Percentiles rank a stretch among this genome's conserved stretches.
phyloP scores from a whole-genome alignment of 495 filamentous ascomycete genomes.

The Pseudomonodictys pantanalensis region DNA sequence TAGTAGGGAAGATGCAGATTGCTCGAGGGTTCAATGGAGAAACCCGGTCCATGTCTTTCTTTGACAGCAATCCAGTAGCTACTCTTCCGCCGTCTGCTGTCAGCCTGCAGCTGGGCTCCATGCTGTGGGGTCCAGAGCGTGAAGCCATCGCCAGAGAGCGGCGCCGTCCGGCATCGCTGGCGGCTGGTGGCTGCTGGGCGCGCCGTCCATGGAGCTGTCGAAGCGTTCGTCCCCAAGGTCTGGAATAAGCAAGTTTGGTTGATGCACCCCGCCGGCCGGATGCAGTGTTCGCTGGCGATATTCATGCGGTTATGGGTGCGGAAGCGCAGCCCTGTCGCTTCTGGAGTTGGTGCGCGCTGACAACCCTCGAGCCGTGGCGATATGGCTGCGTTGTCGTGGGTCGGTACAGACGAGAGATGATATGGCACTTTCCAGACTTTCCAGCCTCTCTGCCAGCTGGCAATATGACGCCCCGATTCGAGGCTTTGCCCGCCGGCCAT shows the following conservation, averaged over 20 bases:
- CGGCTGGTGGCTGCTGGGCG: constrained; percentile 4
- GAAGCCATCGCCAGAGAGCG: constrained; percentile 9
- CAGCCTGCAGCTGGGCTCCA: neutral
- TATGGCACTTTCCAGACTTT: too few species aligned
- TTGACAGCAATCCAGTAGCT: too few species aligned
- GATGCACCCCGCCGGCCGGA: constrained; percentile 11
- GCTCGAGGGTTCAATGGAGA: neutral
- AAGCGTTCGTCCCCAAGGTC: neutral
- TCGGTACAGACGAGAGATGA: neutral
- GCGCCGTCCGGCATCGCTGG: constrained; percentile 12
- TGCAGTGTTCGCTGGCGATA: constrained; percentile 14
- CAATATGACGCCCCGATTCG: constrained; percentile 26
- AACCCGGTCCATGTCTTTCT: too few species aligned
- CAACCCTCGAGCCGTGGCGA: constrained; percentile 1
- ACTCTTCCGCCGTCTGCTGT: constrained; percentile 9
- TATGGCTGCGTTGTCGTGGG: constrained; percentile 4
- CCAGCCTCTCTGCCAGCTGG: constrained; percentile 32
- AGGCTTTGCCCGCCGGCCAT: constrained; percentile 5
- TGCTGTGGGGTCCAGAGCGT: constrained; percentile 9
- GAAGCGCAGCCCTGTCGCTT: constrained; percentile 9
- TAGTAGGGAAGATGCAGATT: neutral
- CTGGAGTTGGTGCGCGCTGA: constrained; percentile 14
- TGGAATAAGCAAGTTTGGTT: constrained; percentile 18
- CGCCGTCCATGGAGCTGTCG: constrained; percentile 5
- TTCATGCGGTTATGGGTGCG: constrained; percentile 4